Evolutionary conservation across 768 basidiomycete genomes (phyloP).

Genomic region (Tricholoma hemisulphureum): DNA sequence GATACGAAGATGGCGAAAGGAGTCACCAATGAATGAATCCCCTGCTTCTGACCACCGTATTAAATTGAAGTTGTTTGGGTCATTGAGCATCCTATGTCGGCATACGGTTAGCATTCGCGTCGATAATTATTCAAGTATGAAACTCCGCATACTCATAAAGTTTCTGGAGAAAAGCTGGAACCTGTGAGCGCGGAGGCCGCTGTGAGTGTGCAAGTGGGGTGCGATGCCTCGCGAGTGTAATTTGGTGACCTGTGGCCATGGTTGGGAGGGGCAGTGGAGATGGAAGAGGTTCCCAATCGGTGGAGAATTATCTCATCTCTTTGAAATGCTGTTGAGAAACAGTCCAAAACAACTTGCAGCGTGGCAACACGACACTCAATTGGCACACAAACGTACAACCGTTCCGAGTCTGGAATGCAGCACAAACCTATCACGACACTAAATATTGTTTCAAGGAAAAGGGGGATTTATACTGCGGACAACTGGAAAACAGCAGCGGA

Average conservation of each 20-base stretch:
- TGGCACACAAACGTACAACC: no score
- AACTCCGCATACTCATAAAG: constrained; percentile 72
- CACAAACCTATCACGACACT: no score
- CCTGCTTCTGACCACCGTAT: constrained; percentile 92
- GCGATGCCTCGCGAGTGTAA: constrained; percentile 23
- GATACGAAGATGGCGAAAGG: background rate
- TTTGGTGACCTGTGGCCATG: constrained; percentile 30
- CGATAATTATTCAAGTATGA: no score
- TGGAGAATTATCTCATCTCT: background rate
- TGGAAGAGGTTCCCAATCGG: background rate
- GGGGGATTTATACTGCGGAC: no score
- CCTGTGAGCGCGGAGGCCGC: constrained; percentile 37
- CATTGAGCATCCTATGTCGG: constrained; percentile 80
- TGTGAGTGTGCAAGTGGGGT: constrained; percentile 29
- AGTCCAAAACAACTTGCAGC: background rate
- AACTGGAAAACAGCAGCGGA: no score
- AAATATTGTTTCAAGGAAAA: no score
- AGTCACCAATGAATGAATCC: constrained; percentile 85
- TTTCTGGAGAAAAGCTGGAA: constrained; percentile 89
- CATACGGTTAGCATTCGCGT: constrained; percentile 4
- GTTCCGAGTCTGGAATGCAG: no score
- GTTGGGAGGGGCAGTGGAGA: constrained; percentile 1
- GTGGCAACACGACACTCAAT: no score
- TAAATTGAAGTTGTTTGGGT: constrained; percentile 74
- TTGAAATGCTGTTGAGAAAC: constrained; percentile 1